phyloP scores from a whole-genome alignment of 2,329 filamentous ascomycete genomes.

The Botrytis byssoidea region DNA sequence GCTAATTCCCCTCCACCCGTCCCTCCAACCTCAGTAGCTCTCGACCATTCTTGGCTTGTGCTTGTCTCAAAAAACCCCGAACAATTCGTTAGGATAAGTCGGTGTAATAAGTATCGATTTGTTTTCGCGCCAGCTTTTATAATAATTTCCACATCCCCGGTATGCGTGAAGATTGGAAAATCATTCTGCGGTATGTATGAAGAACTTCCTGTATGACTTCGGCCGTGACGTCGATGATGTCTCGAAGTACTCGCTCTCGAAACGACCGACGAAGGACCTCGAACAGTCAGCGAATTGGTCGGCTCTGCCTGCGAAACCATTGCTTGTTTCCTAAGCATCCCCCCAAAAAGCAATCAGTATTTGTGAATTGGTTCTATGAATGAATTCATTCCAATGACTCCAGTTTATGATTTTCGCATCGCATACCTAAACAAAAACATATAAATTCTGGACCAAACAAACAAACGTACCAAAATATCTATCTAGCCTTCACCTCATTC shows the following conservation, averaged over 20 bases:
- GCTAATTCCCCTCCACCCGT: conserved; percentile 45
- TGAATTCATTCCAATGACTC: neutral
- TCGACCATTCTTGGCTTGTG: conserved; percentile 75
- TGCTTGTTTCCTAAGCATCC: conserved; percentile 19
- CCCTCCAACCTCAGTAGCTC: conserved; percentile 38
- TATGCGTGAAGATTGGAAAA: conserved; percentile 86
- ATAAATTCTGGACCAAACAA: conserved; percentile 1
- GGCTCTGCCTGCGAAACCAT: conserved; percentile 59
- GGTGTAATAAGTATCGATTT: conserved; percentile 83
- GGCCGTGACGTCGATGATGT: conserved; percentile 62
- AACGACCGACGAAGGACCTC: conserved; percentile 60
- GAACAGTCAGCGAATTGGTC: conserved; percentile 54
- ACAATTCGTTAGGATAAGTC: conserved; percentile 82
- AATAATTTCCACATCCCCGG: conserved; percentile 89
- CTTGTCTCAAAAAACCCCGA: conserved; percentile 92
- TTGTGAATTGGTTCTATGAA: neutral
- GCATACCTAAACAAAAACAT: conserved; percentile 9
- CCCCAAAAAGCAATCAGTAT: conserved; percentile 8
- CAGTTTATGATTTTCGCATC: neutral
- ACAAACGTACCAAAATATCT: conserved; percentile 13
- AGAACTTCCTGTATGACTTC: conserved; percentile 65
- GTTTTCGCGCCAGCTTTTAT: conserved; percentile 69
- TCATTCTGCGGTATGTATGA: conserved; percentile 77
- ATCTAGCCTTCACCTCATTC: conserved; percentile 6
- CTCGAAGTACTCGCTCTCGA: conserved; percentile 47